Evolutionary conservation across 768 basidiomycete genomes (phyloP), one percentile per base, ranked within the genome.

Genomic region (Cytidiella melzeri): DNA sequence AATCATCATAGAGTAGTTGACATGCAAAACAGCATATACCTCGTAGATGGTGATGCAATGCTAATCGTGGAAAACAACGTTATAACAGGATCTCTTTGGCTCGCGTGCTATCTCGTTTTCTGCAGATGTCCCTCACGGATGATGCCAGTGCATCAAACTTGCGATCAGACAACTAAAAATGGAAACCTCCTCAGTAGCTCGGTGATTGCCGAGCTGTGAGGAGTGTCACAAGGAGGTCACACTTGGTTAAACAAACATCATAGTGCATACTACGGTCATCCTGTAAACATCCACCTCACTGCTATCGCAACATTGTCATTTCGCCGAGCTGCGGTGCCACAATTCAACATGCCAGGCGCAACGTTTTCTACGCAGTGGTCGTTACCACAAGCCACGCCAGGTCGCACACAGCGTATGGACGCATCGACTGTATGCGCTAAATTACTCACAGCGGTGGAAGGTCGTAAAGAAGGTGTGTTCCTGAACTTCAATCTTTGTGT

Each of bases 391-490:
- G 15, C 47, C 9, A 19, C 34, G 27, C 34, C 36, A n/a, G 21
- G 13, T 23, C 25, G 25, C 13, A 28, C 45, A 25, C 37, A 45
- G 23, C 47, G 36, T 4, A 41, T 48, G 21, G 45, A 26, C n/a
- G 40, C 37, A 11, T 48, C 52, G 11, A 45, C 41, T 48, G 38
- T 84, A 78, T 89, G 87, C 74, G 87, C 87, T 18, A 87, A 84
- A 59, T 67, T 89, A 6, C 65, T 82, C 21, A 87, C 86, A 0
- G 67, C 67, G 74, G 46, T 60, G 59, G n/a, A 63, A 71, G 84
- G 83, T 9, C 73, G 77, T 39, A 81, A 73, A 60, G 85, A 89
- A 74, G 80, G 87, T 84, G 59, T 45, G 47, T 42, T 7, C 5
- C 11, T 24, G 45, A 15, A 9, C 24, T 1, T 1, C 41, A 37